phyloP scores from a whole-genome alignment of 306 rosid species.

The Lagenaria siceraria region DNA sequence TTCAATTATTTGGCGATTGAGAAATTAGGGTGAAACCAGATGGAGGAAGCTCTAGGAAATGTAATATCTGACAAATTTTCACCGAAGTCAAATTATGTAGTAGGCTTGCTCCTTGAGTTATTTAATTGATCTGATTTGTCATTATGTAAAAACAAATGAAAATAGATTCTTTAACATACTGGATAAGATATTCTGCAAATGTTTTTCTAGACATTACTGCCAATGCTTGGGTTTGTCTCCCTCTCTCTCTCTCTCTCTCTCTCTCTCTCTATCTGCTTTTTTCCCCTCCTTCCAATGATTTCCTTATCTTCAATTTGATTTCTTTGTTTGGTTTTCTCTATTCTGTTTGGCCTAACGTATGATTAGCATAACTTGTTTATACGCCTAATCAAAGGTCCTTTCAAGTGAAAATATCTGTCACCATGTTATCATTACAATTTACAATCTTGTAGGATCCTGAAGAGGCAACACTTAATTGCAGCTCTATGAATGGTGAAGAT shows the following conservation, averaged over 20 bases:
- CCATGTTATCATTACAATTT: background rate
- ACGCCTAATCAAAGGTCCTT: background rate
- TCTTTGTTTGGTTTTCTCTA: background rate
- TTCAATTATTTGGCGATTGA: background rate
- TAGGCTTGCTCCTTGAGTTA: background rate
- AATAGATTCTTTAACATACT: background rate
- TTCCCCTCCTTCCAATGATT: background rate
- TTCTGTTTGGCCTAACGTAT: background rate
- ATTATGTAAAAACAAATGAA: background rate
- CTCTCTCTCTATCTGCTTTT: too few relatives aligned
- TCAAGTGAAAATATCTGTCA: background rate
- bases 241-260: background rate
- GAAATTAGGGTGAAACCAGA: background rate
- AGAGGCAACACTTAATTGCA: slow-evolving; percentile 20
- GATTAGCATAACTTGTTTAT: background rate
- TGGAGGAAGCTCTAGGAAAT: background rate
- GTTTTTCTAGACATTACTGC: background rate
- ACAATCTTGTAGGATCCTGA: slow-evolving; percentile 31
- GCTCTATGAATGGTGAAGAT: slow-evolving; percentile 18
- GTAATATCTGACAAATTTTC: background rate
- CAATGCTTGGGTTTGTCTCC: background rate
- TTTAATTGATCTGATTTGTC: background rate
- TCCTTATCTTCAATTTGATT: background rate
- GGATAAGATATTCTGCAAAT: background rate
- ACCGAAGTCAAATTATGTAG: background rate